Base-by-base conservation (phyloP, 108 stramenopile genomes). In the Cafeteria roenbergensis region DNA sequence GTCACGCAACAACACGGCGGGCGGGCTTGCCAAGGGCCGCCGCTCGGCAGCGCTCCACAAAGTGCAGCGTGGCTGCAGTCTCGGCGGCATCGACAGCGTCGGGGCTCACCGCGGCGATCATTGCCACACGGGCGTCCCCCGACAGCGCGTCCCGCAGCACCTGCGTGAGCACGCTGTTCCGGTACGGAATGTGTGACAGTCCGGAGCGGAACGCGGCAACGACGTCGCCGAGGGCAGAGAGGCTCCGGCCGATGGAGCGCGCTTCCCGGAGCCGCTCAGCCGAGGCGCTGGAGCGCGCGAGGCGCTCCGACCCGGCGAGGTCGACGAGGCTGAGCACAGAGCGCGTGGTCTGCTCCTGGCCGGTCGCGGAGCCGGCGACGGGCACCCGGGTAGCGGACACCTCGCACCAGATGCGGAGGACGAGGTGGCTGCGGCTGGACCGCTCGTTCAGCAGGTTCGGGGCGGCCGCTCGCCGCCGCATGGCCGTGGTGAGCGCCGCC, bases 381-480 rank as follows among this genome's bases (percentile, higher is more conserved):
- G 66, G 61, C 17, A 66, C 56, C n/a, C n/a, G n/a, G n/a, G n/a
- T n/a, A n/a, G n/a, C n/a, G n/a, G n/a, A n/a, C n/a, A n/a, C n/a
- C n/a, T n/a, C n/a, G n/a, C n/a, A n/a, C 51, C 75, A 32, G 37
- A 82, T 61, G 52, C 74, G 29, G 54, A 81, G 76, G 20, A 69
- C 75, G 29, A 70, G 55, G 52, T 82, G 81, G 29, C 59, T 62
- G 24, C 81, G 73, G 9, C 59, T 64, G 9, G 74, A 76, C 54
- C 69, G 79, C 62, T 82, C 81, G 69, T 82, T 82, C 81, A 82
- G 78, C 54, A 77, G 71, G 72, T 82, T 79, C 6, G 64, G 56
- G 1, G 77, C 81, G 21, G 78, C 81, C 0, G 81, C 76, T 0
- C 81, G 76, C 34, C 69, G 75, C 27, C 54, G 42, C 24, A 63